Conservation (phyloP, 1,139 yeast species). For the Scheffersomyces titani region DNA sequence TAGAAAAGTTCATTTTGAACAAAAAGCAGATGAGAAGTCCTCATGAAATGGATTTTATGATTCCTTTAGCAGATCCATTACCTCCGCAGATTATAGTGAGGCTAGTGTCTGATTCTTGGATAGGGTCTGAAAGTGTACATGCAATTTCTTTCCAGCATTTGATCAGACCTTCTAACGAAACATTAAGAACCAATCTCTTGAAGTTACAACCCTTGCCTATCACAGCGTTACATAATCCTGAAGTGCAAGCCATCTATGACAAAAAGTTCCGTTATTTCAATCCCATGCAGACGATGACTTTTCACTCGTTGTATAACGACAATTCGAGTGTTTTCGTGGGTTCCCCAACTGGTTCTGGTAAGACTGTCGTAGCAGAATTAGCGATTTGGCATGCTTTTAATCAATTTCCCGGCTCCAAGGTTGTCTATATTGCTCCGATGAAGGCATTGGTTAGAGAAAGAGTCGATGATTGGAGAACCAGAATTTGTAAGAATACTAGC, state of each 20-base stretch:
- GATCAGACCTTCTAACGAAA: constrained; percentile 85
- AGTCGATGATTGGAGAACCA: constrained; percentile 88
- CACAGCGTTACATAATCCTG: constrained; percentile 70
- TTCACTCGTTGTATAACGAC: constrained; percentile 82
- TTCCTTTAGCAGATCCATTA: constrained; percentile 83
- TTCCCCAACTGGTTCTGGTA: constrained; percentile 98
- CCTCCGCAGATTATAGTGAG: constrained; percentile 86
- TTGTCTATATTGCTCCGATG: constrained; percentile 98
- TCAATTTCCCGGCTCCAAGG: constrained; percentile 76
- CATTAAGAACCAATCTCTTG: constrained; percentile 77
- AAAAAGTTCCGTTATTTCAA: constrained; percentile 80
- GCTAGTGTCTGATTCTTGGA: constrained; percentile 83
- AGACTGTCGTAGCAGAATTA: constrained; percentile 93
- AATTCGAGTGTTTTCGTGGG: constrained; percentile 87
- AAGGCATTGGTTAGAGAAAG: constrained; percentile 96
- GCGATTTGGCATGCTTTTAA: constrained; percentile 96
- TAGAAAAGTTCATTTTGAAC: constrained; percentile 73
- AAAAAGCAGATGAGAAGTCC: constrained; percentile 55
- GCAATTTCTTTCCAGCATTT: constrained; percentile 89
- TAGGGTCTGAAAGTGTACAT: constrained; percentile 78
- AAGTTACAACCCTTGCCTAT: constrained; percentile 85
- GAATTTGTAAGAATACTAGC: constrained; percentile 64
- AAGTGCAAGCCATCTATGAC: constrained; percentile 68
- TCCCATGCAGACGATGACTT: constrained; percentile 98
- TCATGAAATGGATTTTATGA: constrained; percentile 87